Evolutionary conservation across 2,329 filamentous ascomycete species (phyloP).

Genomic region (Thielaviopsis musarum): DNA sequence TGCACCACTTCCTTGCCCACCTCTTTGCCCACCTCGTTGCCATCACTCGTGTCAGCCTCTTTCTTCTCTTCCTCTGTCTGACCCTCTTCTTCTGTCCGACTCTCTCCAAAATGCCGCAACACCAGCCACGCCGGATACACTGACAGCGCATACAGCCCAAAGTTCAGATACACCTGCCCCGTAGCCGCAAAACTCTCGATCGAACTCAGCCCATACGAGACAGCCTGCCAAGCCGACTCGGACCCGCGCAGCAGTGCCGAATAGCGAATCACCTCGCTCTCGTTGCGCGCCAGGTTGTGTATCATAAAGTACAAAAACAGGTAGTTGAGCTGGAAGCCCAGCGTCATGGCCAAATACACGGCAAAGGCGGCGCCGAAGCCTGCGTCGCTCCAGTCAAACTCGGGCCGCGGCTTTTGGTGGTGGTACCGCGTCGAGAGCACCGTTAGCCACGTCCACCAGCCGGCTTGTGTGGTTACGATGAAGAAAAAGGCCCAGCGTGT

Average conservation of each 20-base stretch:
- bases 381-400: conserved; percentile 45
- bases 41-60: no score
- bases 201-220: conserved; percentile 53
- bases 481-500: conserved; percentile 36
- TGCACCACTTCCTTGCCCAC: no score
- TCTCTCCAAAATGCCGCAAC: conserved; percentile 35
- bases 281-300: conserved; percentile 41
- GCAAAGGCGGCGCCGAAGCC: conserved; percentile 52
- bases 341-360: conserved; percentile 49
- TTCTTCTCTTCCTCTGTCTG: no score
- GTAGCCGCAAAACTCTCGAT: conserved; percentile 45
- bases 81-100: no score
- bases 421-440: conserved; percentile 45
- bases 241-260: conserved; percentile 51
- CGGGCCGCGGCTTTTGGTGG: conserved; percentile 29
- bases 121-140: conserved; percentile 52
- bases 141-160: conserved; percentile 47
- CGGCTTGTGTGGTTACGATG: conserved; percentile 43
- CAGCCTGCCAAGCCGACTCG: conserved; percentile 55
- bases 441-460: conserved; percentile 57
- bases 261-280: conserved; percentile 50
- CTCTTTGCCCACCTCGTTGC: no score
- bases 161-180: conserved; percentile 54
- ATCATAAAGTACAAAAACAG: conserved; percentile 60
- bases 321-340: conserved; percentile 58